Conservation (phyloP, 176 grass and related monocot genomes). For the Eremochloa ophiuroides region DNA sequence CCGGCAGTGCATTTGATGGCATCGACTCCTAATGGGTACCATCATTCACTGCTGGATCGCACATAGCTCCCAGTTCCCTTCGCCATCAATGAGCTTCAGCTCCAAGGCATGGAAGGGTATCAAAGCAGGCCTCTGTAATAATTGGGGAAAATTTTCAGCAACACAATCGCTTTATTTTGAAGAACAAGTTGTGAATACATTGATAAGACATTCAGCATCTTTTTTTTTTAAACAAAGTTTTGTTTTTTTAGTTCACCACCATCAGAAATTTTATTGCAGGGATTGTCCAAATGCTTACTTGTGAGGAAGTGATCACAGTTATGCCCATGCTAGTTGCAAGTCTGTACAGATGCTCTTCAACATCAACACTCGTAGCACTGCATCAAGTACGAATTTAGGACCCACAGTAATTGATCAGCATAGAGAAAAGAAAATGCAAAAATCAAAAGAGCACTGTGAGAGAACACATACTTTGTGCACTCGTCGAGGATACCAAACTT, state of each 20-base stretch:
- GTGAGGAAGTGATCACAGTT: conserved; percentile 93
- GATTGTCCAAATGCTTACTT: conserved; percentile 37
- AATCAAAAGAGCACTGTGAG: background rate
- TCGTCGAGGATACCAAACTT: conserved; percentile 92
- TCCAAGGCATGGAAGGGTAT: conserved; percentile 92
- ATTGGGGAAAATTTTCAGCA: conserved; percentile 2
- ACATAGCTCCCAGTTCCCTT: conserved; percentile 90
- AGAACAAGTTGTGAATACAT: background rate
- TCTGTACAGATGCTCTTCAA: conserved; percentile 93
- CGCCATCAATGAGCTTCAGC: conserved; percentile 89
- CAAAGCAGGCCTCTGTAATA: conserved; percentile 74
- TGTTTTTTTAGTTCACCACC: background rate
- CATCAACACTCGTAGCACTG: conserved; percentile 97
- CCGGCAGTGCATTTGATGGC: background rate
- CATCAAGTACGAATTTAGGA: conserved; percentile 24
- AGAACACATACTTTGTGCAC: conserved; percentile 72
- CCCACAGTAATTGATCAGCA: background rate
- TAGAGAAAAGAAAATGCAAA: background rate
- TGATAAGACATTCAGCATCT: background rate
- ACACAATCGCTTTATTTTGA: background rate
- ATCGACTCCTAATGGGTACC: background rate
- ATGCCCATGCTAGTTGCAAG: conserved; percentile 88
- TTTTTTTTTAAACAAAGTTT: no score
- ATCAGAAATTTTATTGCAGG: background rate
- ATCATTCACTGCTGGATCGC: conserved; percentile 57